These are phyloP conservation scores for Ilex paraguariensis DNA, from an alignment of 305 asterid genomes.

Conservation along the genomic window DNA sequence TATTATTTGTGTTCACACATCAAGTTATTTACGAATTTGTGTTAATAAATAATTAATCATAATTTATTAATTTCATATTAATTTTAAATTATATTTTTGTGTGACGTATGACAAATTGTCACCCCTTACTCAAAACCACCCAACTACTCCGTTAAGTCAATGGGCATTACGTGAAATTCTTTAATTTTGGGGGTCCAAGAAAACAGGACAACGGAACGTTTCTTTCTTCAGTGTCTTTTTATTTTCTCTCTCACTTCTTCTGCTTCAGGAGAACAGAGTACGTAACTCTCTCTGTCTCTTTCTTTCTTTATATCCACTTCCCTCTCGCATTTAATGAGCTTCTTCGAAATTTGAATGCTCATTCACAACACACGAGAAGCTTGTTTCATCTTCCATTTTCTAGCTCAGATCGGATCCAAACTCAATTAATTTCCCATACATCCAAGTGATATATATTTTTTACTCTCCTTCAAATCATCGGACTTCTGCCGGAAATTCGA, in stretches of 20 bases:
- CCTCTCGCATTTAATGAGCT: slow-evolving; percentile 38
- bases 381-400: slow-evolving; percentile 19
- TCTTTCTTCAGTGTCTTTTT: slow-evolving; percentile 4
- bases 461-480: neutral
- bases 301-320: slow-evolving; percentile 3
- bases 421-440: no score
- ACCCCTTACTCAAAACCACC: no score
- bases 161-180: neutral
- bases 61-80: no score
- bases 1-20: no score
- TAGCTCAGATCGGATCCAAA: slow-evolving; percentile 33
- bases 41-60: no score
- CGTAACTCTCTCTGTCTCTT: slow-evolving; percentile 8
- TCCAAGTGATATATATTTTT: neutral
- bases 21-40: no score
- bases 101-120: no score
- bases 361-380: slow-evolving; percentile 46
- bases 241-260: neutral
- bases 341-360: slow-evolving; percentile 18
- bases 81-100: no score
- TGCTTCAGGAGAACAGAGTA: neutral
- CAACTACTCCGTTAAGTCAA: no score
- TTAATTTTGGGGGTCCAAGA: slow-evolving; percentile 24
- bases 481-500: slow-evolving; percentile 8
- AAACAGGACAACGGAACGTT: slow-evolving; percentile 34